A percentile compares a stretch with the other conserved stretches of the same genome.
These are phyloP conservation scores for Rubia balearica DNA, from an alignment of 305 asterid species.

Conservation along the genomic window DNA sequence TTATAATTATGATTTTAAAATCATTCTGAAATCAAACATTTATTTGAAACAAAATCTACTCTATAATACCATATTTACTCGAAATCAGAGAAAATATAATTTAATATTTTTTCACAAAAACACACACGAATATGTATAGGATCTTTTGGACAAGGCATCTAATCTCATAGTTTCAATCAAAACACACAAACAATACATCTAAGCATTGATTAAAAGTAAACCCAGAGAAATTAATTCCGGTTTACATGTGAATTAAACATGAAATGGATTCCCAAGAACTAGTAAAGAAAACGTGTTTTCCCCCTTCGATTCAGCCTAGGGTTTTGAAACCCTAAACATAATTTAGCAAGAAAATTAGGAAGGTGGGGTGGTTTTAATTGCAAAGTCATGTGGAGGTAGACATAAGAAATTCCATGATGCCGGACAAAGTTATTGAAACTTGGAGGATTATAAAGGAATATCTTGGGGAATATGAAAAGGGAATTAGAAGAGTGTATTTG, in stretches of 20 bases:
- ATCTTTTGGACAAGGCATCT: not conserved
- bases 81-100: not conserved
- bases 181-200: not conserved
- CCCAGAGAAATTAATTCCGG: constrained; percentile 42
- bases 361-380: constrained; percentile 16
- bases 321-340: constrained; percentile 32
- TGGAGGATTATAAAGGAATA: constrained; percentile 71
- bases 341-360: constrained; percentile 5
- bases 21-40: too few species aligned
- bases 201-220: constrained; percentile 25
- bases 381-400: constrained; percentile 47
- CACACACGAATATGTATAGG: not conserved
- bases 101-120: too few species aligned
- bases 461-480: constrained; percentile 61
- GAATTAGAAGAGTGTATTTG: constrained; percentile 64
- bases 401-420: constrained; percentile 61
- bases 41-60: too few species aligned
- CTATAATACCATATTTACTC: not conserved
- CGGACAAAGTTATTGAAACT: constrained; percentile 74
- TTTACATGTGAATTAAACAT: constrained; percentile 15
- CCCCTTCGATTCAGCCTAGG: constrained; percentile 71
- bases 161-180: not conserved
- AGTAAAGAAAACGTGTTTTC: constrained; percentile 14
- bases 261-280: constrained; percentile 25
- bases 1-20: too few species aligned